Evolutionary conservation across 768 basidiomycete species (phyloP), one percentile per base, ranked within the genome.

Genomic region (Suillus occidentalis): DNA sequence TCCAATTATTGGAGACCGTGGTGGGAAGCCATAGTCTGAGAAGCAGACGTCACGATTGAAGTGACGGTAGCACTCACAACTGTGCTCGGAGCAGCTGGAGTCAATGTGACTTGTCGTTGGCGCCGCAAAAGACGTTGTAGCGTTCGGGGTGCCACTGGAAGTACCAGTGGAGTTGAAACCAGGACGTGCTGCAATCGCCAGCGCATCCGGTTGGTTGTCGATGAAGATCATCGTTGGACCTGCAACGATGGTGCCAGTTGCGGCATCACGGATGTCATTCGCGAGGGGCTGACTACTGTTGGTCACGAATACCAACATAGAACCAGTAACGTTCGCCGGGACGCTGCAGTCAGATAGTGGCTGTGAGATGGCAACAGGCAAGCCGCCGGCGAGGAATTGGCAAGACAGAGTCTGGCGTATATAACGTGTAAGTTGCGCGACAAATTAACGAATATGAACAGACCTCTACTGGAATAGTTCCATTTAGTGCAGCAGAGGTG

Each of bases 321-420:
- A 88, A 50, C 93, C 92, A 73, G 90, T 86, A 74, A 93, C 79
- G 62, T 84, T 85, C 0, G 66, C 42, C 43, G 92, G 94, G 14
- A 94, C 86, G 64, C 83, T 74, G 69, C 92, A 94, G 66, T 84
- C 68, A 66, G 75, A 68, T 68, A 90, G 72, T 3, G 91, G 87
- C 53, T 92, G 79, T 39, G 84, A 71, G 71, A 91, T 78, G 6
- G 92, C 78, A 71, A 75, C 74, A 59, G 86, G 73, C 20, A 77
- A 60, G 36, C 88, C 89, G 37, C 90, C 92, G 63, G 86, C 68
- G 69, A 94, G 75, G 85, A 94, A 91, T 77, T 94, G 89, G 76
- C 92, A 93, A 77, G 81, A 85, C 40, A 90, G 72, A 66, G 70
- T 72, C 89, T 90, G 70, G 43, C 22, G 40, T 52, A 18, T 16